Evolutionary conservation across 305 asterid species (phyloP), one percentile per base, ranked within the genome.

Genomic region (Fraxinus nigra): DNA sequence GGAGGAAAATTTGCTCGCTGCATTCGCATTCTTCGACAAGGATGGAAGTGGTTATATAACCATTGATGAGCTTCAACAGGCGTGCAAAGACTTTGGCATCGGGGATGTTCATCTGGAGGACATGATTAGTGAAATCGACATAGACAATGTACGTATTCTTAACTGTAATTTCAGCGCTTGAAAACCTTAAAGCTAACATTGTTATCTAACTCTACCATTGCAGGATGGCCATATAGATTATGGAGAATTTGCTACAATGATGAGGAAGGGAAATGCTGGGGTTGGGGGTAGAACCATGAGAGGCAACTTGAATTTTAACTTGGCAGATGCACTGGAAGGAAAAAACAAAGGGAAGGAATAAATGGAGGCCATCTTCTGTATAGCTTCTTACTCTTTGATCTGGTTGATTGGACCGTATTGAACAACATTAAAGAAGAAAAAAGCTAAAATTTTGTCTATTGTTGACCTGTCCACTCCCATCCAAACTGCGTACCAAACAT

Each of bases 11-110:
- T 86, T 95, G 40, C 86, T 92, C 4, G 98, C 98, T 69, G 98
- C 98, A 34, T 95, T 95, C 83, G 79, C 97, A 40, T 95, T 90
- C 93, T 95, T 95, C 72, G 98, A 93, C 93, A 95, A 92, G 80
- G 98, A 95, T 86, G 98, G 97, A 1, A 95, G 98, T 73, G 98
- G 98, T 38, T 95, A 95, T 82, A 93, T 95, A 56, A 95, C 97
- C 72, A 88, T 84, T 2, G 98, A 95, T 75, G 98, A 95, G 90
- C 96, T 95, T 83, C 98, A 93, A 84, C 94, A 89, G 78, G 96
- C 98, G 63, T 90, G 97, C 90, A 85, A 90, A 75, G 97, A 95
- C 20, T 95, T 95, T 72, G 94, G 98, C 24, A 87, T 93, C 0
- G 90, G 85, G 16, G 98, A 95, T 6, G 88, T 78, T 72, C 89